Base-by-base conservation (phyloP, 805 yeast genomes). In the Metschnikowia picachoensis region DNA sequence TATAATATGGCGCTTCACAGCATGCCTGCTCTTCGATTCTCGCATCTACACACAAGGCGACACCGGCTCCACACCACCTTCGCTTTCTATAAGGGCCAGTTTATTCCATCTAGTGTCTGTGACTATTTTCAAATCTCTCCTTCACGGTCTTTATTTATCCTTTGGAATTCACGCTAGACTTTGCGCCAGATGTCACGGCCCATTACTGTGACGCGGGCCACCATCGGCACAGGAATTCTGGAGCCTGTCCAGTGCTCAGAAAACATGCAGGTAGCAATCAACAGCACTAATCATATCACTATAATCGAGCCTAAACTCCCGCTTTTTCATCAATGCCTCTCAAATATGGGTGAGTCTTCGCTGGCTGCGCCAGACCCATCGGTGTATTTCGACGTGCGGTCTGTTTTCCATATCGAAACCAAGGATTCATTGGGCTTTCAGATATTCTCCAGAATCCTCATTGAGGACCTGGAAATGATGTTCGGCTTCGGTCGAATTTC, bases 301-400 rank as follows among this genome's bases (percentile, higher is more conserved):
- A 47, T 69, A 8, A 50, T 72, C 6, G 76, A 70, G 30, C 75
- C 76, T 17, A 63, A 62, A 44, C 60, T 67, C 5, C 76, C 76
- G 2, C 51, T 59, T 15, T 54, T 64, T 15, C 64, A 61, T 33
- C 63, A 59, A 34, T 50, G 63, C n/a, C 50, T 68, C 16, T 6
- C 35, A 2, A 13, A 42, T 8, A n/a, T 20, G 9, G 14, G 29
- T 12, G 43, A 17, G 4, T 43, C 52, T 5, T 41, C 52, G 4
- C 51, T 57, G 13, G 20, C 20, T 4, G 20, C 20, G 20, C 20
- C 20, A 20, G 57, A 49, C 17, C 37, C 52, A 5, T 57, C 58
- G 34, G 54, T 61, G 2, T 38, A 69, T 11, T 72, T 60, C 46
- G 57, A 58, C 29, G 47, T 58, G 12, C 52, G 52, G 13, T 56